Evolutionary conservation across 2,329 filamentous ascomycete species (phyloP), one percentile per base, ranked within the genome.

Genomic region (Beauveria sp.): DNA sequence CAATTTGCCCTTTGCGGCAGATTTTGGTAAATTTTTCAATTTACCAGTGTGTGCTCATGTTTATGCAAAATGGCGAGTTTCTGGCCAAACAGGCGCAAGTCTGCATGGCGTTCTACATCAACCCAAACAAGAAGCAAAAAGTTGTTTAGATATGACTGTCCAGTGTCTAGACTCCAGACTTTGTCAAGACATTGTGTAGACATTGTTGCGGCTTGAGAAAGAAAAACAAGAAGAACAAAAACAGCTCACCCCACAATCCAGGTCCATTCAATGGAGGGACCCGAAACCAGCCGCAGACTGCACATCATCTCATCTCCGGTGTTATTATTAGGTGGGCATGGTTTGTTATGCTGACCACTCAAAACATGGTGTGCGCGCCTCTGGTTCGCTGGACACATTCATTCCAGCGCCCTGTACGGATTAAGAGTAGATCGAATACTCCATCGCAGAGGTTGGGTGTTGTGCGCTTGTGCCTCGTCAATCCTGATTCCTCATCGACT

Each of bases 261-360:
- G 18, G 48, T 51, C 18, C 48, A 37, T 8, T 4, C 37, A 5
- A 46, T 20, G 52, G 40, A 24, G 22, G 41, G 26, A 46, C 54
- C 51, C 43, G 7, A 16, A 56, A 34, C 37, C 54, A 57, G 55
- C 55, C 55, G 47, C 43, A 22, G 22, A 20, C 37, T 44, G 41
- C 53, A 55, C 53, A 55, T 55, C 53, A 47, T 56, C 54, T 56
- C 54, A 56, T 56, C 54, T 56, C 54, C 54, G 28, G 41, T 18
- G 43, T 37, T 37, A 37, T 37, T 37, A 37, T 37, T 37, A 37
- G 34, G 34, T 14, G 34, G 34, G 34, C 34, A 37, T 37, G n/a
- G 28, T n/a, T 30, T 51, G 48, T n/a, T 28, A 20, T 52, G 18
- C 34, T 37, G 34, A 37, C 34, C 34, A 37, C 34, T 37, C 34